Evolutionary conservation across 768 basidiomycete genomes (phyloP), one percentile per base, ranked within the genome.

Genomic region (Phylloporus rhodoxanthus): DNA sequence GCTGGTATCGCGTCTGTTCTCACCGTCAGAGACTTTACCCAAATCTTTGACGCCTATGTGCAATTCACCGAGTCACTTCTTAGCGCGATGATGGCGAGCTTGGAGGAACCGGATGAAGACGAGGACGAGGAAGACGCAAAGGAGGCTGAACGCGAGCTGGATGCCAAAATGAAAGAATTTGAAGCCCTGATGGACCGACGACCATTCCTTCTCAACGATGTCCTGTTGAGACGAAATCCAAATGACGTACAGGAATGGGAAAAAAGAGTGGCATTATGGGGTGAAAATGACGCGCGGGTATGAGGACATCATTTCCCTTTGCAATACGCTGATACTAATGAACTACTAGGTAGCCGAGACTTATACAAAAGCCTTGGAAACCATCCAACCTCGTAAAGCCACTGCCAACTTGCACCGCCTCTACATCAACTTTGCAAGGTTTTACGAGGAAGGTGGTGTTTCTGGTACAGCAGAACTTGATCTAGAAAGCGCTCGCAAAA

Each of bases 181-280:
- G 95, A 97, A 67, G 87, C 84, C 34, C 68, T 99, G 57, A 95
- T 95, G 77, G 96, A 99, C 66, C 77, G 94, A 43, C 70, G 96
- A 63, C 95, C 92, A 2, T 98, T 99, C 77, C 74, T 99, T 54
- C 84, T 96, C 40, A 99, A 99, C 59, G 94, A 97, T 60, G 96
- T 98, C 11, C 71, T 98, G 14, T 67, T 98, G 30, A 73, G 96
- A 53, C 75, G 96, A 60, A 99, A 99, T 74, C 90, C 91, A 5
- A 90, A 97, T 58, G 96, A 99, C 60, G 96, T 98, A 2, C 92
- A 96, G 57, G 96, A 99, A 66, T 99, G 96, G 96, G 96, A 98
- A 72, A 99, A 99, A 70, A 76, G 95, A 30, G 81, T 98, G 17
- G 94, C 93, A 2, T 69, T 98, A 23, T 95, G 83, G 79, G 96